Percentiles rank a stretch among this genome's conserved stretches.
phyloP scores from a whole-genome alignment of 2,329 filamentous ascomycete genomes.

The Penicillium hesseltinei region DNA sequence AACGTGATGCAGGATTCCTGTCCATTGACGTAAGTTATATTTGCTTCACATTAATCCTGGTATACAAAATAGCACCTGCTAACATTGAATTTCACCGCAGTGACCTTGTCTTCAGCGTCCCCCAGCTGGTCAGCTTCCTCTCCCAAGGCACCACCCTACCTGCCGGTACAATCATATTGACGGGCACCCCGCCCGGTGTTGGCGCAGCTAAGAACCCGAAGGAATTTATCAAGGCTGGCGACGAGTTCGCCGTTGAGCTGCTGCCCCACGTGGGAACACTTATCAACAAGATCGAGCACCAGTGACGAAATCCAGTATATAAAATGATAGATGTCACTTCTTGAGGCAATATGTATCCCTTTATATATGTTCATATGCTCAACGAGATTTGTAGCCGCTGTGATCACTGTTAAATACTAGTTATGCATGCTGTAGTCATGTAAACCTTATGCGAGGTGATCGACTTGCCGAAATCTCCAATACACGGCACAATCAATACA shows the following conservation, averaged over 20 bases:
- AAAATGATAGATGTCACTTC: not conserved
- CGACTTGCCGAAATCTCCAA: not conserved
- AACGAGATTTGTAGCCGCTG: too few species aligned
- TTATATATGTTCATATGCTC: not conserved
- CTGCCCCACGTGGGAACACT: constrained; percentile 51
- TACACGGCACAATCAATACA: not conserved
- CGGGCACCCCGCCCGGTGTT: constrained; percentile 46
- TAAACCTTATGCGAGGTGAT: not conserved
- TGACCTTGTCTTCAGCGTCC: constrained; percentile 56
- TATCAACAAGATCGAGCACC: constrained; percentile 45
- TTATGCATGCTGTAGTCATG: not conserved
- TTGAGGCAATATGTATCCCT: not conserved
- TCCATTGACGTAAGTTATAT: constrained; percentile 38
- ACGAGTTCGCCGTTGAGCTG: constrained; percentile 51
- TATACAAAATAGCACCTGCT: constrained; percentile 1
- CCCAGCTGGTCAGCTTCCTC: constrained; percentile 43
- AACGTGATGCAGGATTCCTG: constrained; percentile 51
- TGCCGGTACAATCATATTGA: constrained; percentile 45
- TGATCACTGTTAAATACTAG: too few species aligned
- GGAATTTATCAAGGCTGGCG: constrained; percentile 46
- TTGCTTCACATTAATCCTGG: not conserved
- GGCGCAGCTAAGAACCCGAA: constrained; percentile 42
- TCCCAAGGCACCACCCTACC: constrained; percentile 45
- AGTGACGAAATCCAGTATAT: constrained; percentile 8
- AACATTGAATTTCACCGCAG: constrained; percentile 29